Base-by-base conservation (phyloP, 495 filamentous ascomycete species). In the Letharia columbiana region DNA sequence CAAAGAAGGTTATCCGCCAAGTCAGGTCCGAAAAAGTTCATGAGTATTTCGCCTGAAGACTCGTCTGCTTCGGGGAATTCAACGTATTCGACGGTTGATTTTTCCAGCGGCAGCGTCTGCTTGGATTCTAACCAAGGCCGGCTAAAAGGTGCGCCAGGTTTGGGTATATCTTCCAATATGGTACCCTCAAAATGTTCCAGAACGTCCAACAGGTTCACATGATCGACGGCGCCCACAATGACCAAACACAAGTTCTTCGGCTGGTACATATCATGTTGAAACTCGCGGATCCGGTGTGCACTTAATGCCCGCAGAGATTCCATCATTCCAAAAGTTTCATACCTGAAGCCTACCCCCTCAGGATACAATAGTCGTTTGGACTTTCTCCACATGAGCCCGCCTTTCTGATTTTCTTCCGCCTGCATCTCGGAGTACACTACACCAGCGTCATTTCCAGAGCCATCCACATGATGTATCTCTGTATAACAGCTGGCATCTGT, bases 391-490 rank as follows among this genome's bases (percentile, higher is more conserved):
- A 98, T 96, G 44, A 97, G 84, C 73, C 96, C 89, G 18, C 78
- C 77, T 66, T 87, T 83, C 23, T 82, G 88, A 72, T 96, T 96
- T 74, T 99, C 89, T 2, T 94, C 85, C 15, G 86, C 95, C 74
- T 99, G 94, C 94, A 99, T 98, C 76, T 99, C 94, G 2, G 95
- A 97, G 77, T 98, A 99, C 28, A 98, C 94, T 6, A 98, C 94
- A 67, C 92, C 94, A 37, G 94, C 94, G 82, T 99, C 95, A 69
- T 98, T 87, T 59, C 93, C 94, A 65, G 86, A 82, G 45, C 91
- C 91, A 74, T 99, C 90, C 62, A 99, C 83, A 74, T 99, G 95
- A 77, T 96, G 90, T 39, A 99, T 94, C 71, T 99, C 94, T 3
- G 94, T 99, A 70, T 95, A 87, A 73, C 93, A 97, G 6, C 86